phyloP scores from a whole-genome alignment of 23 red algal species.

The Gracilaria vermiculophylla region DNA sequence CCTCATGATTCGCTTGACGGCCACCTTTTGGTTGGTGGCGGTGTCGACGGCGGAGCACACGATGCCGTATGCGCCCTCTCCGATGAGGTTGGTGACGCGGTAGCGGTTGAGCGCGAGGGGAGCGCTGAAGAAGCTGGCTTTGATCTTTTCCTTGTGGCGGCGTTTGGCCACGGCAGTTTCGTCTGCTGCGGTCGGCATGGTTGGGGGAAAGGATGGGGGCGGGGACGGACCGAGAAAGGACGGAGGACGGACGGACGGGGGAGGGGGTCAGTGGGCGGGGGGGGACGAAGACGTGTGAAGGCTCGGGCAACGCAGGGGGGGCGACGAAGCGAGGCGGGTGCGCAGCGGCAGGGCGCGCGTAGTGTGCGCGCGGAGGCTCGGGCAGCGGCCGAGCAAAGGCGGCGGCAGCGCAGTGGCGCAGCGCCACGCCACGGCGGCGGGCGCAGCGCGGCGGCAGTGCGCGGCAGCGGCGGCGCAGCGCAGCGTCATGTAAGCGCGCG shows the following conservation, averaged over 20 bases:
- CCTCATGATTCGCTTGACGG: slow-evolving; percentile 82
- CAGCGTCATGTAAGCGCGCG: no score
- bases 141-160: slow-evolving; percentile 49
- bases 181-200: slow-evolving; percentile 31
- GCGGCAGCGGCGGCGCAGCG: no score
- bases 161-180: slow-evolving; percentile 28
- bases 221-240: neutral
- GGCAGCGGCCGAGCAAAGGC: no score
- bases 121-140: slow-evolving; percentile 62
- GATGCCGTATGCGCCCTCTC: slow-evolving; percentile 91
- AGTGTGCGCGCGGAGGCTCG: no score
- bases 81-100: slow-evolving; percentile 62
- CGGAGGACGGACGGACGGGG: neutral
- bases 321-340: neutral
- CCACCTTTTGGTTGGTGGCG: slow-evolving; percentile 65
- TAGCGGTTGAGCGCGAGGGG: slow-evolving; percentile 70
- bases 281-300: neutral
- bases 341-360: neutral
- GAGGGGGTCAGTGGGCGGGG: neutral
- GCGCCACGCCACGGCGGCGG: no score
- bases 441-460: neutral
- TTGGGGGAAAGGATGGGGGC: neutral
- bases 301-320: no score
- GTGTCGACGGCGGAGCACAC: slow-evolving; percentile 81
- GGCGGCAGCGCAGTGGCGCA: no score